phyloP scores from a whole-genome alignment of 306 rosid species.

The Dryas drummondii region DNA sequence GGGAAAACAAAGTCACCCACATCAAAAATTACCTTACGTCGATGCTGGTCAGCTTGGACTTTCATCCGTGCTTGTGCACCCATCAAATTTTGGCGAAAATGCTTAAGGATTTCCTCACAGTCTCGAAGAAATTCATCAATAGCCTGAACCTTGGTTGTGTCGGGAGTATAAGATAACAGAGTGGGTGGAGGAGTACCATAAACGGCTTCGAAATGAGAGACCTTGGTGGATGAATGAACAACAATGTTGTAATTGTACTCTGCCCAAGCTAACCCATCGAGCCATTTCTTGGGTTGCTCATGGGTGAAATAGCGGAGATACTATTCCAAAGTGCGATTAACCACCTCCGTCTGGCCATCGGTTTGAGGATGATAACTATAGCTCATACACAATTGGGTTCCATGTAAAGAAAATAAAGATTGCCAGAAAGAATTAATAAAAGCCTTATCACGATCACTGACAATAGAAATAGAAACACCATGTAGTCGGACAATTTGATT shows the following conservation, averaged over 20 bases:
- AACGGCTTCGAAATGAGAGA: background rate
- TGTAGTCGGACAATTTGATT: no score
- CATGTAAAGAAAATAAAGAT: background rate
- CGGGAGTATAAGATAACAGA: background rate
- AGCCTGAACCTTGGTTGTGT: background rate
- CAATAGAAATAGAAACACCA: no score
- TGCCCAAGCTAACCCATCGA: background rate
- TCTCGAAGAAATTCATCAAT: background rate
- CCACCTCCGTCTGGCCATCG: background rate
- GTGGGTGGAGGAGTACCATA: background rate
- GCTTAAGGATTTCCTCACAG: background rate
- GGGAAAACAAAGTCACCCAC: background rate
- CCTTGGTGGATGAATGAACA: background rate
- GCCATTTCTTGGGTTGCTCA: background rate
- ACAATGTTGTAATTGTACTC: background rate
- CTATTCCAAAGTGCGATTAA: background rate
- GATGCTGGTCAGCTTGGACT: background rate
- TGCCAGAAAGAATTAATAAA: background rate
- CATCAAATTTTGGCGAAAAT: background rate
- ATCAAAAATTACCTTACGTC: background rate
- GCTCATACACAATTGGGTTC: background rate
- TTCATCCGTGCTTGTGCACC: background rate
- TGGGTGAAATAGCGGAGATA: background rate
- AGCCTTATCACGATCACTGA: no score
- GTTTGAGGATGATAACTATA: background rate